phyloP scores from a whole-genome alignment of 1,139 yeast species.

The Blastobotrys ciferrii region DNA sequence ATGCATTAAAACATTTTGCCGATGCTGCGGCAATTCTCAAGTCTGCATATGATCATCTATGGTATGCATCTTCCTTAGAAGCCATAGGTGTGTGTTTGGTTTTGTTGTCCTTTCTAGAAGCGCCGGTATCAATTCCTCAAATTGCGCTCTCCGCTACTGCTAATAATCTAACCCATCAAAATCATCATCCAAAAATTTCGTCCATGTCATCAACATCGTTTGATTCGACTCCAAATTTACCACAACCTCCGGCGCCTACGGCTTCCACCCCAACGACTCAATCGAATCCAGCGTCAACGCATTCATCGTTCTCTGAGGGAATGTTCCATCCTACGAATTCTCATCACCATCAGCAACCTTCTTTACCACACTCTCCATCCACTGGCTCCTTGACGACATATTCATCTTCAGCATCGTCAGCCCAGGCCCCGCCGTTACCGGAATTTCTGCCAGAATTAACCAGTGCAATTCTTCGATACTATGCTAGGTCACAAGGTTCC shows the following conservation, averaged over 20 bases:
- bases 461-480: slow-evolving; percentile 53
- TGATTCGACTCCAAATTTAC: slow-evolving; percentile 4
- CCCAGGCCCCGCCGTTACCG: slow-evolving; percentile 34
- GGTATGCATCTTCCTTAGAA: slow-evolving; percentile 87
- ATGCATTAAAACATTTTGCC: slow-evolving; percentile 67
- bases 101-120: slow-evolving; percentile 57
- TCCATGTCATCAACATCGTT: slow-evolving; percentile 2
- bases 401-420: slow-evolving; percentile 14
- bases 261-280: slow-evolving; percentile 17
- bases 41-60: slow-evolving; percentile 68
- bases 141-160: slow-evolving; percentile 38
- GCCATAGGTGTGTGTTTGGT: slow-evolving; percentile 69
- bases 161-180: not conserved
- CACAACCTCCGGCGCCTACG: slow-evolving; percentile 17
- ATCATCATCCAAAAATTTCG: slow-evolving; percentile 1
- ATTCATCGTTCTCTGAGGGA: slow-evolving; percentile 18
- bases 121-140: slow-evolving; percentile 61
- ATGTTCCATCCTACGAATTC: not conserved
- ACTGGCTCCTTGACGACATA: slow-evolving; percentile 13
- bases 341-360: not conserved
- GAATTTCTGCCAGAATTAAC: slow-evolving; percentile 54
- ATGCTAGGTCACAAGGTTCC: slow-evolving; percentile 57
- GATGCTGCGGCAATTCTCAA: slow-evolving; percentile 66
- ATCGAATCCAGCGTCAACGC: slow-evolving; percentile 25
- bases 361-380: slow-evolving; percentile 4